Evolutionary conservation across 768 basidiomycete species (phyloP).

Genomic region (Boletus tylopilopsis): DNA sequence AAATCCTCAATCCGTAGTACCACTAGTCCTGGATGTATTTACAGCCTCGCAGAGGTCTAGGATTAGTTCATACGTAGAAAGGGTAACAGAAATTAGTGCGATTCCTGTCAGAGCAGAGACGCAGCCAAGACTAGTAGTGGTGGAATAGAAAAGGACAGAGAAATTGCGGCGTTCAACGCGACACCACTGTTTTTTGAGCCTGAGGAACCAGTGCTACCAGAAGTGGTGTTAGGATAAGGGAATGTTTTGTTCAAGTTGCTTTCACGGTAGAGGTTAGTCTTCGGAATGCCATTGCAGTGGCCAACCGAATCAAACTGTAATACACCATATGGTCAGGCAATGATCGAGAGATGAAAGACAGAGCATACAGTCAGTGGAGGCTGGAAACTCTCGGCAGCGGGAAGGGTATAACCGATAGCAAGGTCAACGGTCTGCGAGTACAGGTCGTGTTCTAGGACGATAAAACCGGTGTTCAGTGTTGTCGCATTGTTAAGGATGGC

Average conservation of each 20-base stretch:
- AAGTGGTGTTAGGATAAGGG: slow-evolving; percentile 44
- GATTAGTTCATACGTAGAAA: slow-evolving; percentile 21
- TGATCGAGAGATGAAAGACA: not conserved
- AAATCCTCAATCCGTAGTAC: slow-evolving; percentile 6
- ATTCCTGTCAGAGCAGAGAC: slow-evolving; percentile 16
- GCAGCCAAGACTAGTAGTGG: slow-evolving; percentile 11
- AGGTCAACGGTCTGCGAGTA: slow-evolving; percentile 85
- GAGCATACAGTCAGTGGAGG: slow-evolving; percentile 60
- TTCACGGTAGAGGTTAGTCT: slow-evolving; percentile 77
- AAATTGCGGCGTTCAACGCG: slow-evolving; percentile 12
- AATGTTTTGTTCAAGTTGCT: slow-evolving; percentile 69
- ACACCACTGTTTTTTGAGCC: slow-evolving; percentile 3
- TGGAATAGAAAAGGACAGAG: slow-evolving; percentile 10
- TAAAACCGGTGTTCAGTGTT: slow-evolving; percentile 65
- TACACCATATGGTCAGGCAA: not conserved
- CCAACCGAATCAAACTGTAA: slow-evolving; percentile 70
- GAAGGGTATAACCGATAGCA: slow-evolving; percentile 82
- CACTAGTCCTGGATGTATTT: not conserved
- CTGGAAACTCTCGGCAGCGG: slow-evolving; percentile 63
- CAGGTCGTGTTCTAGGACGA: slow-evolving; percentile 87
- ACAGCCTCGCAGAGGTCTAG: slow-evolving; percentile 1
- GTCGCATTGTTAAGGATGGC: slow-evolving; percentile 69
- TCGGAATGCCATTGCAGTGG: slow-evolving; percentile 61
- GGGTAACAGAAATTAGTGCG: slow-evolving; percentile 4
- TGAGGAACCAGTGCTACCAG: slow-evolving; percentile 2